Evolutionary conservation across 2,329 filamentous ascomycete species (phyloP), one percentile per base, ranked within the genome.

Genomic region (Pyricularia grisea): DNA sequence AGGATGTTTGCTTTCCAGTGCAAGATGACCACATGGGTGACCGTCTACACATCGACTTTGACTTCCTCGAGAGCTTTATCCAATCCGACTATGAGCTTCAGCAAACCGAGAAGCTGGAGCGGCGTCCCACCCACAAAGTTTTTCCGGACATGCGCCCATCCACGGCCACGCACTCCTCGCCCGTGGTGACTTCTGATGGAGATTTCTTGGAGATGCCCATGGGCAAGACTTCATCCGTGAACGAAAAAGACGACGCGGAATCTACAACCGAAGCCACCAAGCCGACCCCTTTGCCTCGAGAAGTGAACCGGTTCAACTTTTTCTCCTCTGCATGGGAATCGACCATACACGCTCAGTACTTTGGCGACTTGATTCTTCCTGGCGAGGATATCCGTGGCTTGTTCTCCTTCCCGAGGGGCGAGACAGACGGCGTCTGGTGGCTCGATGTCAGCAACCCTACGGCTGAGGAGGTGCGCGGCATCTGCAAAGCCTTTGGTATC

Each of bases 271-370:
- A 75, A 0, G 74, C 74, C 3, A 71, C n/a, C 72, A 75, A 7
- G 70, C 77, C 74, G n/a, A 74, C 75, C 17, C 23, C 58, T 27
- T 27, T 61, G 23, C 78, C 80, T 55, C 77, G 84, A 65, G 89
- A 92, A 70, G 85, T 87, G 36, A 95, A 94, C 76, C 88, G 94
- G 4, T 98, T 97, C 82, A 95, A 94, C 72, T 97, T 98, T 81
- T 99, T 99, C 79, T 97, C 94, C 0, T 97, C 95, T 0, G 92
- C 95, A 68, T 91, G 93, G 79, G 94, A 97, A 76, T 94, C 93
- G 67, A 97, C 94, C 0, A 93, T 98, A 71, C 94, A 97, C 76
- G 93, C 94, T 20, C 87, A 92, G 1, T 93, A 97, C 74, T 87
- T 99, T 71, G 93, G 92, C 25, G 94, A 94, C 74, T 85, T 97